Evolutionary conservation across 164 flowering plant genomes (phyloP).

Genomic region (Tetracentron sinense): DNA sequence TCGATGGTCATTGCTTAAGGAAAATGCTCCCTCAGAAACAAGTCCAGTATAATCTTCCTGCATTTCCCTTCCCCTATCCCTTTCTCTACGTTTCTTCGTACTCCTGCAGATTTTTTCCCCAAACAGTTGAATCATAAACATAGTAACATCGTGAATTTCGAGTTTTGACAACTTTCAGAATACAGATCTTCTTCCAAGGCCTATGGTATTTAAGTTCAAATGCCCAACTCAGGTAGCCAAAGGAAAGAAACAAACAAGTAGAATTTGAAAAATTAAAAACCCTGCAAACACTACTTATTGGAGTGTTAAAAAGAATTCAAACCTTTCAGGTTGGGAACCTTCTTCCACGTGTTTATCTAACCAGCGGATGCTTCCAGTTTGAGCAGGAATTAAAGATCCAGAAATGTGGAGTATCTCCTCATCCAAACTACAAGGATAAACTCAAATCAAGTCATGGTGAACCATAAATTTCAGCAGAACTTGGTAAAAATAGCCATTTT

Average conservation of each 20-base stretch:
- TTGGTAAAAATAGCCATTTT: background rate
- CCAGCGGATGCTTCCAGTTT: constrained; percentile 50
- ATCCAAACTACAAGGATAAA: constrained; percentile 40
- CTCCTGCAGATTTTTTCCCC: constrained; percentile 20
- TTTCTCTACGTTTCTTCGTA: constrained; percentile 25
- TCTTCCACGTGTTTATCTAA: constrained; percentile 31
- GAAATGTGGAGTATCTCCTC: constrained; percentile 56
- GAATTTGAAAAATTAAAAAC: background rate
- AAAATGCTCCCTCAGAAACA: constrained; percentile 11
- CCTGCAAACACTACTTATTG: background rate
- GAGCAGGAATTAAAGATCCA: constrained; percentile 40
- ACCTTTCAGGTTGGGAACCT: constrained; percentile 34
- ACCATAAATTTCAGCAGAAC: background rate
- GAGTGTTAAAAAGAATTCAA: background rate
- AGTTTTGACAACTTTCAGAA: too few relatives aligned
- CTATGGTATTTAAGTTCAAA: background rate
- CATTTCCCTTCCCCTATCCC: constrained; percentile 7
- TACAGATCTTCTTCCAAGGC: too few relatives aligned
- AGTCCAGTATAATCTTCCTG: constrained; percentile 12
- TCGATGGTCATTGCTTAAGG: constrained; percentile 10
- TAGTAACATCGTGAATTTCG: background rate
- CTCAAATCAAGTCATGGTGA: background rate
- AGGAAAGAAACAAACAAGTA: background rate
- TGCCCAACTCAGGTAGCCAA: background rate
- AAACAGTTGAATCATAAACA: background rate